phyloP scores from a whole-genome alignment of 345 rosid genomes.

The Populus deltoides region DNA sequence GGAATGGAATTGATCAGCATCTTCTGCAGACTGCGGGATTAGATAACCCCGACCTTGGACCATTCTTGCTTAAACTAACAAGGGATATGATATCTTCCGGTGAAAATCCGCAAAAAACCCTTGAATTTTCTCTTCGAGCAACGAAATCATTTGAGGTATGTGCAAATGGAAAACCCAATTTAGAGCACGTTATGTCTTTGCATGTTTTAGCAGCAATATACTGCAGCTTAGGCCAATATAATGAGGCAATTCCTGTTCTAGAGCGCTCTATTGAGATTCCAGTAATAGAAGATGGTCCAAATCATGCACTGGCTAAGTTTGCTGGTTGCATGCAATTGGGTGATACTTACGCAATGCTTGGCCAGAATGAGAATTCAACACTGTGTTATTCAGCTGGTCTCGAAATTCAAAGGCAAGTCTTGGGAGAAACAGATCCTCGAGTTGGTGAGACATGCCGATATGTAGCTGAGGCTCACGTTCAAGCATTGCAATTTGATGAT shows the following conservation, averaged over 20 bases:
- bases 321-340: constrained; percentile 98
- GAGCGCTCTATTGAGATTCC: constrained; percentile 82
- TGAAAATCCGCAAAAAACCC: constrained; percentile 62
- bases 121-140: constrained; percentile 60
- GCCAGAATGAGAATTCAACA: constrained; percentile 79
- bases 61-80: constrained; percentile 62
- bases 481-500: constrained; percentile 79
- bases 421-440: constrained; percentile 73
- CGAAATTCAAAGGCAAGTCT: constrained; percentile 84
- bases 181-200: constrained; percentile 77
- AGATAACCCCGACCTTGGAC: constrained; percentile 65
- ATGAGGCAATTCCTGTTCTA: constrained; percentile 74
- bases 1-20: constrained; percentile 35
- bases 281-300: constrained; percentile 64
- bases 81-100: constrained; percentile 68
- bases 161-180: constrained; percentile 45
- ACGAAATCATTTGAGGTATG: constrained; percentile 59
- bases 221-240: constrained; percentile 60
- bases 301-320: constrained; percentile 85
- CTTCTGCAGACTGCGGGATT: constrained; percentile 33
- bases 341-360: constrained; percentile 75
- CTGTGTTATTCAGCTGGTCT: constrained; percentile 78
- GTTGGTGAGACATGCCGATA: constrained; percentile 83
- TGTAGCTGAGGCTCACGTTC: constrained; percentile 85
- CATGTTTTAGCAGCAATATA: constrained; percentile 73